phyloP scores from a whole-genome alignment of 2,329 filamentous ascomycete species.

The Aspergillus tamarii region DNA sequence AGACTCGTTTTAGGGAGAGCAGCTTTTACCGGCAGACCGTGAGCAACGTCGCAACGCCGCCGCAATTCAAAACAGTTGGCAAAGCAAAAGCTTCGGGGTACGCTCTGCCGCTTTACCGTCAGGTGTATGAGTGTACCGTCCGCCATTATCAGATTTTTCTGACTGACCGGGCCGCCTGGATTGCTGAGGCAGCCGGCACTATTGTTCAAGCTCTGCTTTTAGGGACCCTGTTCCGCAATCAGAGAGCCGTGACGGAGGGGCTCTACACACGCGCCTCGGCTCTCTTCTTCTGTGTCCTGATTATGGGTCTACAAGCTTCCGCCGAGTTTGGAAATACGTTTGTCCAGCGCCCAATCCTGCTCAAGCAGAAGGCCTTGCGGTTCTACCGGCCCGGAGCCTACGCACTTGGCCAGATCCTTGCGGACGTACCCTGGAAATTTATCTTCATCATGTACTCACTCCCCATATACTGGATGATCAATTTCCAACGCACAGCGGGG shows the following conservation, averaged over 20 bases:
- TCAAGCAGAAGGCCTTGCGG: slow-evolving; percentile 19
- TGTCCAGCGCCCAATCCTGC: slow-evolving; percentile 16
- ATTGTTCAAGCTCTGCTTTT: slow-evolving; percentile 18
- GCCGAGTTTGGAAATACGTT: slow-evolving; percentile 19
- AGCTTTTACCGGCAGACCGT: background rate
- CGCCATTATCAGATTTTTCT: slow-evolving; percentile 10
- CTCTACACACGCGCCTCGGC: slow-evolving; percentile 17
- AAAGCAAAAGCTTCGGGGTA: background rate
- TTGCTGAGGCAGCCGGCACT: slow-evolving; percentile 7
- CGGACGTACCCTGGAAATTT: slow-evolving; percentile 72
- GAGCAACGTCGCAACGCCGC: background rate
- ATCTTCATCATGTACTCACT: slow-evolving; percentile 71
- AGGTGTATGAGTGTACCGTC: slow-evolving; percentile 6
- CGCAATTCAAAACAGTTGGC: background rate
- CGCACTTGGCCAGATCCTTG: slow-evolving; percentile 73
- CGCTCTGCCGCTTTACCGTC: background rate
- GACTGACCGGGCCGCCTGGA: slow-evolving; percentile 7
- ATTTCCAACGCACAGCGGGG: slow-evolving; percentile 64
- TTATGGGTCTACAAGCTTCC: slow-evolving; percentile 15
- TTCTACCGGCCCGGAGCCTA: slow-evolving; percentile 73
- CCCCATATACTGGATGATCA: slow-evolving; percentile 75
- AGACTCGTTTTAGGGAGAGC: background rate
- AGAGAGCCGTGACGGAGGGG: slow-evolving; percentile 2
- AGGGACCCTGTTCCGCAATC: slow-evolving; percentile 21
- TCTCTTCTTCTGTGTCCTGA: slow-evolving; percentile 19